phyloP scores from a whole-genome alignment of 306 rosid genomes.

The Parietaria judaica region DNA sequence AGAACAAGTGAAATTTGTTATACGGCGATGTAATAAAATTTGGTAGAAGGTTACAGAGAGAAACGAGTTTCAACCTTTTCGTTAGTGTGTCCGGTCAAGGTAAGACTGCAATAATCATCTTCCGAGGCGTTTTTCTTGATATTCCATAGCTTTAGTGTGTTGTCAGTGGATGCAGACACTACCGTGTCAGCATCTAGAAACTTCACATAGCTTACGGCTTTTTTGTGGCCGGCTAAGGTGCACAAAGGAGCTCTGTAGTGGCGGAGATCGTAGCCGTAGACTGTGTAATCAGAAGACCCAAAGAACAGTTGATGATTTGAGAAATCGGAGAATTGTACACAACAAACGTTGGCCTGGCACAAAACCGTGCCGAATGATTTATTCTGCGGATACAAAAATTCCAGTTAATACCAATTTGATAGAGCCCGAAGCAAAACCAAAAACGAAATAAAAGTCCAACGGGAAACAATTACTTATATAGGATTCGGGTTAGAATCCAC shows the following conservation, averaged over 20 bases:
- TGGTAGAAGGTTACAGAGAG: neutral
- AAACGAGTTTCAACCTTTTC: conserved; percentile 44
- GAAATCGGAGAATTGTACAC: conserved; percentile 63
- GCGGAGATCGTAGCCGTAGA: conserved; percentile 75
- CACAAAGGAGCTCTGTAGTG: conserved; percentile 64
- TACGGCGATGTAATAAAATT: neutral
- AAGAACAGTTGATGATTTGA: conserved; percentile 53
- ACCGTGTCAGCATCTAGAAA: conserved; percentile 37
- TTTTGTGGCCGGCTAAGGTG: conserved; percentile 52
- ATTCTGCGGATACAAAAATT: conserved; percentile 31
- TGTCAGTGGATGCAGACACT: conserved; percentile 71
- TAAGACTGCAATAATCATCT: conserved; percentile 35
- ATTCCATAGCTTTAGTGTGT: conserved; percentile 69
- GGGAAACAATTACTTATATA: no score
- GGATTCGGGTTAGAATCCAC: no score
- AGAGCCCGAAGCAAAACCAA: neutral
- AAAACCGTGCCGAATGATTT: conserved; percentile 46
- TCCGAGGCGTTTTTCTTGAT: conserved; percentile 44
- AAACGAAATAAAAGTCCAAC: neutral
- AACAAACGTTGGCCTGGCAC: conserved; percentile 63
- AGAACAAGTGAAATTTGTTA: conserved; percentile 15
- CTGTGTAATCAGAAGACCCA: conserved; percentile 67
- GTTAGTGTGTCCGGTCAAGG: conserved; percentile 59
- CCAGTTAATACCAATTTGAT: neutral
- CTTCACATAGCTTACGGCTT: conserved; percentile 51